Evolutionary conservation across 1,284 basidiomycete species (phyloP).

Genomic region (Cutaneotrichosporon sp.): DNA sequence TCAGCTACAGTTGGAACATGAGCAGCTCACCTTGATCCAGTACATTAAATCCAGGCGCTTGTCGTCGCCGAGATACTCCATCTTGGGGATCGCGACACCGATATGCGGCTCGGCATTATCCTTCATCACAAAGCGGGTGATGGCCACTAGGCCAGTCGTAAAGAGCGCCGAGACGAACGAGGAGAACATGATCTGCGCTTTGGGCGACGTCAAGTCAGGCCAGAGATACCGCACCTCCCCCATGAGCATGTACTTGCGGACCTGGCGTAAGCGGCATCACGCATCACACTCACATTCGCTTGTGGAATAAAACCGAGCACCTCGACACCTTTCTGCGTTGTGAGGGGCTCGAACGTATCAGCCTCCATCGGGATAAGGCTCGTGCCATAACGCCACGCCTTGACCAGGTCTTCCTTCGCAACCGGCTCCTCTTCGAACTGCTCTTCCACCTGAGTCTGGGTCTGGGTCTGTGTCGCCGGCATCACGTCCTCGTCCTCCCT

Average conservation of each 20-base stretch:
- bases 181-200: conserved; percentile 77
- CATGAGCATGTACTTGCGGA: conserved; percentile 74
- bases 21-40: conserved; percentile 65
- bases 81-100: conserved; percentile 64
- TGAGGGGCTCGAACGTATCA: conserved; percentile 64
- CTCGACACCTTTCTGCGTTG: conserved; percentile 76
- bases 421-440: conserved; percentile 32
- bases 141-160: conserved; percentile 61
- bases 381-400: conserved; percentile 88
- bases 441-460: conserved; percentile 17
- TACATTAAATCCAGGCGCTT: conserved; percentile 67
- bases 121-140: conserved; percentile 71
- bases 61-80: conserved; percentile 47
- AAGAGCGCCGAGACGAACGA: conserved; percentile 78
- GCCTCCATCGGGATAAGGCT: conserved; percentile 81
- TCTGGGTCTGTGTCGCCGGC: conserved; percentile 2
- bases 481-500: conserved; percentile 5
- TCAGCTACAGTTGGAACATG: not conserved
- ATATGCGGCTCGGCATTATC: conserved; percentile 77
- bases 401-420: conserved; percentile 47
- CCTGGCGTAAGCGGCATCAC: conserved; percentile 49
- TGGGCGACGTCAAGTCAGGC: conserved; percentile 63
- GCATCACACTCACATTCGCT: conserved; percentile 55
- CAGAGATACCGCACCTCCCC: conserved; percentile 84
- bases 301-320: conserved; percentile 75